phyloP scores from a whole-genome alignment of 805 yeast species.

The Cyberlindnera galapagoensis region DNA sequence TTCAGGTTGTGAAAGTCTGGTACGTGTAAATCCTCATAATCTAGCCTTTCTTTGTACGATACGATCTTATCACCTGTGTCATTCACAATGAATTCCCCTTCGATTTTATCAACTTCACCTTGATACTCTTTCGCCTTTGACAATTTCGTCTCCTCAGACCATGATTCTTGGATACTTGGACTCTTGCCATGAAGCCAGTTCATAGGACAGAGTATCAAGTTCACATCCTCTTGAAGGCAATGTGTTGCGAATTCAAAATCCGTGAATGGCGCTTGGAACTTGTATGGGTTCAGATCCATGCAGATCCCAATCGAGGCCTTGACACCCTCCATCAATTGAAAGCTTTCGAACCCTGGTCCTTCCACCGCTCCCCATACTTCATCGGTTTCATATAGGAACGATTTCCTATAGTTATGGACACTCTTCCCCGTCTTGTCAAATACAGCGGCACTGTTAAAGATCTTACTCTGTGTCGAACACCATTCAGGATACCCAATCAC shows the following conservation, averaged over 20 bases:
- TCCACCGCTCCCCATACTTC: conserved; percentile 74
- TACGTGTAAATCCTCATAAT: conserved; percentile 24
- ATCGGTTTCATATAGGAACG: conserved; percentile 73
- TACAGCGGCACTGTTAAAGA: conserved; percentile 70
- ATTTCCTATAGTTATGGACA: conserved; percentile 65
- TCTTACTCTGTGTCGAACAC: conserved; percentile 14
- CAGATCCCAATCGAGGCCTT: conserved; percentile 74
- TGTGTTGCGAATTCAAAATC: conserved; percentile 62
- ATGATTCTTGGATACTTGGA: conserved; percentile 26
- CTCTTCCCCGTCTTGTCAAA: conserved; percentile 52
- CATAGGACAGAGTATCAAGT: conserved; percentile 69
- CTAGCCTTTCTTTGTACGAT: conserved; percentile 12
- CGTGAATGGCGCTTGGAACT: conserved; percentile 74
- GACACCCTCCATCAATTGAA: conserved; percentile 29
- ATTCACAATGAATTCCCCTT: conserved; percentile 14
- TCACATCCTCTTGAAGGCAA: conserved; percentile 40
- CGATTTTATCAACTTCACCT: conserved; percentile 13
- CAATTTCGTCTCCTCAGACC: conserved; percentile 12
- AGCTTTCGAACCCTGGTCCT: conserved; percentile 49
- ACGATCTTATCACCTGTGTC: conserved; percentile 3
- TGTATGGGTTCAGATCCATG: conserved; percentile 88
- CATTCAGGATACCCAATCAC: conserved; percentile 80
- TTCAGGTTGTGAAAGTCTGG: conserved; percentile 48
- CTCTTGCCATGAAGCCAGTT: conserved; percentile 72
- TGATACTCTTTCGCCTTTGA: conserved; percentile 6